These are phyloP conservation scores for Achlya hypogyna DNA, from an alignment of 352 stramenopile genomes.

Conservation along the genomic window DNA sequence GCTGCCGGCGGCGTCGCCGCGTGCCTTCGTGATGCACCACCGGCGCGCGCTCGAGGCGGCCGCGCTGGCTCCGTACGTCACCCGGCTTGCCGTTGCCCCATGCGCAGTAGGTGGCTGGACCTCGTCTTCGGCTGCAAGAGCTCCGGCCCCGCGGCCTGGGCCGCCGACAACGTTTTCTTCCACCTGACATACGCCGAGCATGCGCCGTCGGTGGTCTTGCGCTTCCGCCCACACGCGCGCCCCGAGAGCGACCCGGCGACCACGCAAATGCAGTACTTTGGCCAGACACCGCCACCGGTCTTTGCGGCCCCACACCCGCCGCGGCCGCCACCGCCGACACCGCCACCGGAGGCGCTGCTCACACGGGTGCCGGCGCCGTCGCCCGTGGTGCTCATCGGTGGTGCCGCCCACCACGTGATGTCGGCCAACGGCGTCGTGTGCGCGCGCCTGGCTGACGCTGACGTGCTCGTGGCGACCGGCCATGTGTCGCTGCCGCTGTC, in stretches of 20 bases:
- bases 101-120: constrained; percentile 88
- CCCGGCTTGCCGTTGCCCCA: too few relatives aligned
- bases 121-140: constrained; percentile 99
- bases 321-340: constrained; percentile 18
- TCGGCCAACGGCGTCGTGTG: background rate
- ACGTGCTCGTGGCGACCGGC: background rate
- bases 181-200: constrained; percentile 84
- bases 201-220: constrained; percentile 88
- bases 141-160: constrained; percentile 83
- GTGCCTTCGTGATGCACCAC: constrained; percentile 18
- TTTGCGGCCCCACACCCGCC: constrained; percentile 72
- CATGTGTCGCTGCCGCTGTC: background rate
- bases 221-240: constrained; percentile 91
- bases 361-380: background rate
- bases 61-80: background rate
- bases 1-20: constrained; percentile 61
- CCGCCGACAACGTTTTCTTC: constrained; percentile 96
- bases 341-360: background rate
- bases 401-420: background rate
- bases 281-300: constrained; percentile 95
- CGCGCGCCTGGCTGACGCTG: background rate
- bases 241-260: constrained; percentile 80
- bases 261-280: constrained; percentile 98
- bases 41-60: constrained; percentile 3
- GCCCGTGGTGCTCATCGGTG: background rate